phyloP scores from a whole-genome alignment of 2,329 filamentous ascomycete species.

The Waltergamsia citrina region DNA sequence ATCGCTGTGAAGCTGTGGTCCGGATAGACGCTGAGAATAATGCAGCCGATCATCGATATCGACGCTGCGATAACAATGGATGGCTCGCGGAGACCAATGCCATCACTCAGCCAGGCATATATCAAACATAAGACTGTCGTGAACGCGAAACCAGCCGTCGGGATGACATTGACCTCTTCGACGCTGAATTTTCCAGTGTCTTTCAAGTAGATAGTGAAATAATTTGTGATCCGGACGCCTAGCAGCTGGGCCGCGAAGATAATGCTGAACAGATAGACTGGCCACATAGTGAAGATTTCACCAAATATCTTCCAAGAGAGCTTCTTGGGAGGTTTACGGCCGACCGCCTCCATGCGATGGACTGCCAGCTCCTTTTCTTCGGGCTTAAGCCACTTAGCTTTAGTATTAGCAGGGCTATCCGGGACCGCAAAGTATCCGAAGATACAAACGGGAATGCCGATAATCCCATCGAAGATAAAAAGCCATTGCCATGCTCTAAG shows the following conservation, averaged over 20 bases:
- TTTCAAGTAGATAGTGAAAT: conserved; percentile 22
- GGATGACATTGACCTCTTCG: conserved; percentile 40
- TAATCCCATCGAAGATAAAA: conserved; percentile 31
- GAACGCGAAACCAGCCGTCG: conserved; percentile 25
- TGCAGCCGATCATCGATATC: conserved; percentile 19
- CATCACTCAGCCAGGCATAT: conserved; percentile 48
- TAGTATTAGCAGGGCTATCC: conserved; percentile 15
- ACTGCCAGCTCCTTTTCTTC: conserved; percentile 17
- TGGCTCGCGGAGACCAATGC: conserved; percentile 40
- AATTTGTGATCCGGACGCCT: conserved; percentile 21
- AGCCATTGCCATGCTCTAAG: conserved; percentile 34
- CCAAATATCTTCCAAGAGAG: conserved; percentile 16
- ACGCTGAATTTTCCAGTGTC: conserved; percentile 18
- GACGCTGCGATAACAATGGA: conserved; percentile 39
- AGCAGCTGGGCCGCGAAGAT: conserved; percentile 22
- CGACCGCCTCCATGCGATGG: conserved; percentile 16
- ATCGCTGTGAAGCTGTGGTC: conserved; percentile 20
- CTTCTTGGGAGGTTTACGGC: conserved; percentile 18
- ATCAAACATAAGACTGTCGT: conserved; percentile 37
- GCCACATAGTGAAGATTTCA: conserved; percentile 18
- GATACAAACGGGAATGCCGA: conserved; percentile 18
- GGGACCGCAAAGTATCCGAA: conserved; percentile 23
- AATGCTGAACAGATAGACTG: conserved; percentile 19
- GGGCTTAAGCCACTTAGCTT: conserved; percentile 16
- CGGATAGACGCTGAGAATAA: conserved; percentile 22